Conservation (phyloP, 257 asterid genomes). For the Solanum pennellii region DNA sequence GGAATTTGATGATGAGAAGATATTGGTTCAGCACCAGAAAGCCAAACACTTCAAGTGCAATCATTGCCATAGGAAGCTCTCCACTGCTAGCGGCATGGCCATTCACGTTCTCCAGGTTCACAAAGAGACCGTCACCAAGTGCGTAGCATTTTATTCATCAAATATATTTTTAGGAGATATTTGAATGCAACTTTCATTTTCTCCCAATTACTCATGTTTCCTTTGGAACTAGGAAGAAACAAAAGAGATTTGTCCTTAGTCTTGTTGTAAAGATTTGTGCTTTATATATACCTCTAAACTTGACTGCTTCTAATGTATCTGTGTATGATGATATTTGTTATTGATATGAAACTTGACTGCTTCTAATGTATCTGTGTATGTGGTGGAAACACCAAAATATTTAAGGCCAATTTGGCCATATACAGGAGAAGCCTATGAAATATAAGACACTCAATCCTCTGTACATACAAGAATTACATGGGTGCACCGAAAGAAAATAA, state of each 20-base stretch:
- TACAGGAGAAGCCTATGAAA: not conserved
- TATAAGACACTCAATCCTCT: not conserved
- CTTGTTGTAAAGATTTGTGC: not conserved
- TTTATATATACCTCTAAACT: too few species aligned
- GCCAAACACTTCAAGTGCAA: constrained; percentile 97
- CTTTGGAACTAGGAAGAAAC: not conserved
- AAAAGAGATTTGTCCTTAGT: not conserved
- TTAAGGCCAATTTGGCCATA: not conserved
- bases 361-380: not conserved
- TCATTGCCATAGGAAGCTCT: constrained; percentile 89
- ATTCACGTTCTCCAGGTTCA: constrained; percentile 97
- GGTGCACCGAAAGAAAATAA: not conserved
- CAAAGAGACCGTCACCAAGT: constrained; percentile 78
- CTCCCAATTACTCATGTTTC: not conserved
- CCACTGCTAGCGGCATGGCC: constrained; percentile 95
- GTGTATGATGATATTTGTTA: not conserved
- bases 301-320: too few species aligned
- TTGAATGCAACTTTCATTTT: not conserved
- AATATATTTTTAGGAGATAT: not conserved
- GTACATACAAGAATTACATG: not conserved
- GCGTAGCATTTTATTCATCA: not conserved
- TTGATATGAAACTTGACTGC: not conserved
- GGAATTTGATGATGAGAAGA: constrained; percentile 97
- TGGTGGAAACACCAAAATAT: not conserved
- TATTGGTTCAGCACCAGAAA: constrained; percentile 93